These are phyloP conservation scores for Protea cynaroides DNA, from an alignment of 164 flowering plant genomes.

Conservation along the genomic window DNA sequence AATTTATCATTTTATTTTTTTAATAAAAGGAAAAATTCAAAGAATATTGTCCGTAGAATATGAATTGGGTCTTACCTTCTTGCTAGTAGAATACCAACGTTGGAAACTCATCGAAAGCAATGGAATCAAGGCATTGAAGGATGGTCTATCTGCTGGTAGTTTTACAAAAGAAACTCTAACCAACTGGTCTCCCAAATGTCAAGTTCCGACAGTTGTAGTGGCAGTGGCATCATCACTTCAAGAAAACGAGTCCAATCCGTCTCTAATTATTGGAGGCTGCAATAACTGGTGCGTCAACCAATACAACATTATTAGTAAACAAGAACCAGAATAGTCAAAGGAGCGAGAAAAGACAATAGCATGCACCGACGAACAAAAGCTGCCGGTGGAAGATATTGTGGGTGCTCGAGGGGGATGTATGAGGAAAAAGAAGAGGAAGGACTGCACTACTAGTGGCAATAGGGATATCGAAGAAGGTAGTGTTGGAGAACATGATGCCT, in stretches of 20 bases:
- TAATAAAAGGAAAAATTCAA: no score
- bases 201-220: no score
- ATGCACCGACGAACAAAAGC: conserved; percentile 7
- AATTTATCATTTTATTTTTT: no score
- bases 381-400: conserved; percentile 9
- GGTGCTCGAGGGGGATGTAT: conserved; percentile 20
- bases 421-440: conserved; percentile 68
- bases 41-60: no score
- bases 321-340: conserved; percentile 20
- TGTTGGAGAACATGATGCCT: conserved; percentile 46
- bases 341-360: neutral
- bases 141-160: conserved; percentile 28
- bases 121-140: conserved; percentile 25
- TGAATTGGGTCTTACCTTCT: no score
- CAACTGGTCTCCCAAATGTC: conserved; percentile 30
- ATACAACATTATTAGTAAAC: conserved; percentile 1
- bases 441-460: conserved; percentile 10
- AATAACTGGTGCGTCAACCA: no score
- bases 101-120: conserved; percentile 26
- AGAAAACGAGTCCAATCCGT: no score
- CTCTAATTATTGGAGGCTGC: no score
- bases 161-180: conserved; percentile 49
- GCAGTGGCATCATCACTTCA: neutral
- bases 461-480: conserved; percentile 42
- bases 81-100: no score